These are phyloP conservation scores for Ophiostoma ulmi DNA, from an alignment of 2,329 filamentous ascomycete genomes.

Conservation along the genomic window DNA sequence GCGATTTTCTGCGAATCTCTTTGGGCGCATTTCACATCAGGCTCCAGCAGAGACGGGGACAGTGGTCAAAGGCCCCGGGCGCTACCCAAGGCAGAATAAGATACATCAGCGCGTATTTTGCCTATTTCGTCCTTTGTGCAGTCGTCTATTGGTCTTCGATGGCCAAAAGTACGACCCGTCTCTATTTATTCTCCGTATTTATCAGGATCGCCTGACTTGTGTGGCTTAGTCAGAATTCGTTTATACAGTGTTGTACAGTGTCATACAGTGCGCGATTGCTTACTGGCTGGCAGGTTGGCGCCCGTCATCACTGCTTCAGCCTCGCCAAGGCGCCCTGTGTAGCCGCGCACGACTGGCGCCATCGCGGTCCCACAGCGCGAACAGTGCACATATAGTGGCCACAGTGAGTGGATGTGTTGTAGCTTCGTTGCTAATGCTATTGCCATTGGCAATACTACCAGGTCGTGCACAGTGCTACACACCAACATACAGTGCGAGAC, in stretches of 20 bases:
- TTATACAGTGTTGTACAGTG: neutral
- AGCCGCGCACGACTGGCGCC: constrained; percentile 3
- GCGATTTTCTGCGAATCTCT: constrained; percentile 7
- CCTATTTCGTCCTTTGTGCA: neutral
- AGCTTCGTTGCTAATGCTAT: too few species aligned
- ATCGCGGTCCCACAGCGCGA: constrained; percentile 1
- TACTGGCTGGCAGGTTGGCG: neutral
- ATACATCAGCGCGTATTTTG: neutral
- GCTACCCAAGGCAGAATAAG: neutral
- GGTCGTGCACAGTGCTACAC: neutral
- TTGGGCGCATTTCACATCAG: constrained; percentile 11
- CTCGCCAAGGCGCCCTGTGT: constrained; percentile 7
- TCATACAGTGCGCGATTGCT: neutral
- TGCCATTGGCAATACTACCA: neutral
- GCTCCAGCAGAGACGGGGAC: neutral
- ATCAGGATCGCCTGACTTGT: neutral
- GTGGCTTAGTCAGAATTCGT: neutral
- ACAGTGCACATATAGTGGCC: neutral
- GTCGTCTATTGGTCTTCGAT: neutral
- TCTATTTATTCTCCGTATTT: neutral
- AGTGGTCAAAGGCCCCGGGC: too few species aligned
- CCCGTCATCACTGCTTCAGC: neutral
- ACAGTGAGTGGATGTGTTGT: too few species aligned
- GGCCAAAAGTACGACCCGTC: neutral
- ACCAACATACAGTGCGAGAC: constrained; percentile 9